These are phyloP conservation scores for Protomyces arabidopsidicola DNA, from an alignment of 1,139 yeast genomes.

Conservation along the genomic window DNA sequence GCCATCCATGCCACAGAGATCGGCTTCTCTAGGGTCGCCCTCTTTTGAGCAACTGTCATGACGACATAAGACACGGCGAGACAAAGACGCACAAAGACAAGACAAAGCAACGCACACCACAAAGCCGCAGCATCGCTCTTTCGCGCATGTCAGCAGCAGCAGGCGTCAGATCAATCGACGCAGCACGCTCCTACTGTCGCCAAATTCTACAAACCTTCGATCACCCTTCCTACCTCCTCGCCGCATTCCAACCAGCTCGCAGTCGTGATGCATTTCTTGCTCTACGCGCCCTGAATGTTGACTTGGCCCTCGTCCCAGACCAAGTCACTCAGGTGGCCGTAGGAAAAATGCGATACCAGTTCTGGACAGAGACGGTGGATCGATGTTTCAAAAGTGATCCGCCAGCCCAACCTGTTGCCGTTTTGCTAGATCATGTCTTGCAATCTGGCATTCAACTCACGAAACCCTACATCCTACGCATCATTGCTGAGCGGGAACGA, in stretches of 20 bases:
- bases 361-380: constrained; percentile 42
- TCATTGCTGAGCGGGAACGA: constrained; percentile 55
- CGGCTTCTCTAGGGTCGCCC: too few species aligned
- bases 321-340: constrained; percentile 43
- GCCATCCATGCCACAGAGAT: too few species aligned
- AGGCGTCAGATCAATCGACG: constrained; percentile 10
- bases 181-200: constrained; percentile 31
- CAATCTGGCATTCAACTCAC: constrained; percentile 46
- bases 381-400: constrained; percentile 36
- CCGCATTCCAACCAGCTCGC: constrained; percentile 66
- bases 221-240: constrained; percentile 60
- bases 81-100: too few species aligned
- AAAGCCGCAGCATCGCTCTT: too few species aligned
- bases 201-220: constrained; percentile 48
- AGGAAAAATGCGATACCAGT: constrained; percentile 42
- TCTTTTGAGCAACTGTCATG: too few species aligned
- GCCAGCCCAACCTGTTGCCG: constrained; percentile 58
- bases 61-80: too few species aligned
- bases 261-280: constrained; percentile 66
- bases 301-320: constrained; percentile 55
- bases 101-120: too few species aligned
- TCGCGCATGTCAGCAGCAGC: not conserved
- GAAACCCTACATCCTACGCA: constrained; percentile 54
- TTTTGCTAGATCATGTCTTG: constrained; percentile 44
- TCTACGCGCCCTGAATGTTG: constrained; percentile 62